A percentile compares a stretch with the other conserved stretches of the same genome.
These are phyloP conservation scores for Mortierella sp. DNA, from an alignment of 371 early-diverging fungal genomes.

Conservation along the genomic window DNA sequence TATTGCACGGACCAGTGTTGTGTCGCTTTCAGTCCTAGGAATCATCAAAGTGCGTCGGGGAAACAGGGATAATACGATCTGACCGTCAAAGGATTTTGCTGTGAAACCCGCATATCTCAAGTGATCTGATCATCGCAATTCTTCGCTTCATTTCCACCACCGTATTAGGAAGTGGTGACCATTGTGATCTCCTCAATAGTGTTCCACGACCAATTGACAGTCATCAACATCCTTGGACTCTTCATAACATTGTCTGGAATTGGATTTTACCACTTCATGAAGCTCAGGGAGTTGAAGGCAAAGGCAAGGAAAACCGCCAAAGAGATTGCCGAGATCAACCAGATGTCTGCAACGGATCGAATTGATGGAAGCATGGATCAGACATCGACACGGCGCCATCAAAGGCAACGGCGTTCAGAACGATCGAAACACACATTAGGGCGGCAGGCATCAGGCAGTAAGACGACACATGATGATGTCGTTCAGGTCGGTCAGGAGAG, in stretches of 20 bases:
- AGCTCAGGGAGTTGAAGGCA: conserved; percentile 41
- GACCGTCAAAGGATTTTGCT: too few relatives aligned
- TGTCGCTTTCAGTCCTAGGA: conserved; percentile 77
- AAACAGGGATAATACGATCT: too few relatives aligned
- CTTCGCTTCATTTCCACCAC: too few relatives aligned
- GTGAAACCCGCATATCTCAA: too few relatives aligned
- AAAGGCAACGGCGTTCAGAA: conserved; percentile 13
- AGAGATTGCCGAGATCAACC: conserved; percentile 23
- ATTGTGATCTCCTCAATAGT: conserved; percentile 64
- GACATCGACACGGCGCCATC: background rate
- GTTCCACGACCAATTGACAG: conserved; percentile 71
- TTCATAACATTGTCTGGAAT: conserved; percentile 72
- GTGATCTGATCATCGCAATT: too few relatives aligned
- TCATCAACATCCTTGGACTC: conserved; percentile 67
- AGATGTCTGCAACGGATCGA: conserved; percentile 4
- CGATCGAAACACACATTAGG: background rate
- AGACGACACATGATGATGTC: too few relatives aligned
- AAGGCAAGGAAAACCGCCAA: conserved; percentile 26
- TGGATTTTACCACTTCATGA: conserved; percentile 61
- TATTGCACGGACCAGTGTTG: conserved; percentile 72
- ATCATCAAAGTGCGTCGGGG: conserved; percentile 62
- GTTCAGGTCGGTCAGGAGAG: background rate
- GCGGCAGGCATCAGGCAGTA: background rate
- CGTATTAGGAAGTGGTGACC: conserved; percentile 68
- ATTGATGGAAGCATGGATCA: conserved; percentile 3